Evolutionary conservation across 169 alveolate species (phyloP).

Genomic region (Cyclospora cayetanensis): DNA sequence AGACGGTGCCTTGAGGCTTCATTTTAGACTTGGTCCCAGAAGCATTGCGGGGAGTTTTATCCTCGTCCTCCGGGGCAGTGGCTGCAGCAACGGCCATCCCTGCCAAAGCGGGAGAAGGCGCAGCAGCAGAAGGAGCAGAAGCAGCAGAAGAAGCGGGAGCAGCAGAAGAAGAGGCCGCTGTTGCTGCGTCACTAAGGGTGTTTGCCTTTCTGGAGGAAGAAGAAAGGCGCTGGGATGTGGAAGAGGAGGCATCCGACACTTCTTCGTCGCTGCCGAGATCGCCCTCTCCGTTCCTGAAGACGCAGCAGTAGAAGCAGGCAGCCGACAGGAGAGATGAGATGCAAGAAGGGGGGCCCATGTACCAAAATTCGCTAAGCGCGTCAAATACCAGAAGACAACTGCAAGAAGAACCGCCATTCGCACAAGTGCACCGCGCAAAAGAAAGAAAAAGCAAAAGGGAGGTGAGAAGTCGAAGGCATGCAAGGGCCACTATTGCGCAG

Average conservation of each 20-base stretch:
- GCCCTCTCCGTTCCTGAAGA: slow-evolving; percentile 34
- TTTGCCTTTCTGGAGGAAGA: background rate
- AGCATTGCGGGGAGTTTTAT: background rate
- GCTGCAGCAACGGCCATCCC: background rate
- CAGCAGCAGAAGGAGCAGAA: background rate
- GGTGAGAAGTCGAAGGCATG: no score
- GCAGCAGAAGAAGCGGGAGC: background rate
- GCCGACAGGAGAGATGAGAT: background rate
- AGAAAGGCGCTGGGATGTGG: background rate
- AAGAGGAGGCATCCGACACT: slow-evolving; percentile 1
- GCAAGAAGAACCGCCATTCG: no score
- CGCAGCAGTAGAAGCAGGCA: background rate
- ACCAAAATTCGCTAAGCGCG: no score
- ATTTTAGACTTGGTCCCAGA: background rate
- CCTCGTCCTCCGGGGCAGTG: background rate
- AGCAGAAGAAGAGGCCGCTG: background rate
- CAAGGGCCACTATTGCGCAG: no score
- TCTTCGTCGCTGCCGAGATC: slow-evolving; percentile 19
- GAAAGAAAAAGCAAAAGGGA: no score
- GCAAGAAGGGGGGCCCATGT: no score
- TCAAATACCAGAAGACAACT: no score
- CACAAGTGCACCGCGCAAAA: no score
- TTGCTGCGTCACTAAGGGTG: slow-evolving; percentile 20
- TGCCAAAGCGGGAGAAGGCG: slow-evolving; percentile 13
- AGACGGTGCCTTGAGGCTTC: background rate